These are phyloP conservation scores for Apiotrichum domesticum DNA, from an alignment of 1,284 basidiomycete genomes.

Conservation along the genomic window DNA sequence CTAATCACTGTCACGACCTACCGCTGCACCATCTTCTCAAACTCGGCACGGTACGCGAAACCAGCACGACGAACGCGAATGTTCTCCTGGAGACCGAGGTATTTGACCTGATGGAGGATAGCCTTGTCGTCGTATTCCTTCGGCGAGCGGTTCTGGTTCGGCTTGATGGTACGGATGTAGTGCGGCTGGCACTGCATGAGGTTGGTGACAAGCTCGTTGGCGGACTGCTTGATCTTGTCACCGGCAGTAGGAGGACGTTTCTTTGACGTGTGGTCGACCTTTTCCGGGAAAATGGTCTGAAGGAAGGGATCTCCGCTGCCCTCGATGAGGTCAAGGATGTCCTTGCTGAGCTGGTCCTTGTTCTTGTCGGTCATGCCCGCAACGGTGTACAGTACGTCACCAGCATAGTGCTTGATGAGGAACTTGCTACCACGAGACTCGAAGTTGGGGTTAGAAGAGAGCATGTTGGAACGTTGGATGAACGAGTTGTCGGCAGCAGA, in stretches of 20 bases:
- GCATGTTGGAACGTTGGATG: constrained; percentile 77
- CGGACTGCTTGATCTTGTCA: constrained; percentile 94
- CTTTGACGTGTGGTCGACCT: constrained; percentile 93
- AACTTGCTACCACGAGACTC: constrained; percentile 87
- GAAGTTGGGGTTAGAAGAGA: constrained; percentile 81
- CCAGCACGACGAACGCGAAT: constrained; percentile 94
- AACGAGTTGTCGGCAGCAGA: constrained; percentile 95
- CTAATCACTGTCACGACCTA: constrained; percentile 15
- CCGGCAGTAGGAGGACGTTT: constrained; percentile 96
- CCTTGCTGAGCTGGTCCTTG: constrained; percentile 94
- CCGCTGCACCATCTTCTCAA: constrained; percentile 97
- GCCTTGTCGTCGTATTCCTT: constrained; percentile 92
- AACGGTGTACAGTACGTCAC: constrained; percentile 97
- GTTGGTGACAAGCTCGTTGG: constrained; percentile 90
- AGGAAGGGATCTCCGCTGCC: constrained; percentile 76
- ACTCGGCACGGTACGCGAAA: constrained; percentile 81
- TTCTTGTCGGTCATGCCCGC: constrained; percentile 99
- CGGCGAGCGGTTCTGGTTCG: constrained; percentile 91
- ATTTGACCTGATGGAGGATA: constrained; percentile 97
- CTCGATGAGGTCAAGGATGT: constrained; percentile 83
- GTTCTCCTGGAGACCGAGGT: constrained; percentile 97
- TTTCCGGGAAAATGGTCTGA: constrained; percentile 84
- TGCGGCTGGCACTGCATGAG: constrained; percentile 94
- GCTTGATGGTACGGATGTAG: constrained; percentile 99
- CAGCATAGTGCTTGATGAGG: constrained; percentile 89